Conservation (phyloP, 148 eudicot species). For the Vaccinium macrocarpon region DNA sequence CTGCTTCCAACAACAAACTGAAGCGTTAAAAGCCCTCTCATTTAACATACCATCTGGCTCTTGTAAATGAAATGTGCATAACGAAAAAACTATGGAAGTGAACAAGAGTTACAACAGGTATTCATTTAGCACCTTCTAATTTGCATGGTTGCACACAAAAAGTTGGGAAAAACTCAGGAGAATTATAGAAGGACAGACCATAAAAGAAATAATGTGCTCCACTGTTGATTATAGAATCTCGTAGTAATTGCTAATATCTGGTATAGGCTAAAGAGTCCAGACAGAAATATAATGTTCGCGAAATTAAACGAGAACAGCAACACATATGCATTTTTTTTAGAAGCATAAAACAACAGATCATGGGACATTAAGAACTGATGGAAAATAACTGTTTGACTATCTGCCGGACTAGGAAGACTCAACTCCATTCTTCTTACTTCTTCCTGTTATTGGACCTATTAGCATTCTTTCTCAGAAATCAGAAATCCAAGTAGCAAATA, state of each 20-base stretch:
- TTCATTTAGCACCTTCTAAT: not conserved
- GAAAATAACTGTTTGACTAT: not conserved
- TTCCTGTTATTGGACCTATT: not conserved
- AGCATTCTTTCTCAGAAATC: not conserved
- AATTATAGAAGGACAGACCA: not conserved
- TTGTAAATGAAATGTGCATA: not conserved
- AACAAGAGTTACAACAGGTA: not conserved
- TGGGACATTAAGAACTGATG: not conserved
- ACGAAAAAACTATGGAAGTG: not conserved
- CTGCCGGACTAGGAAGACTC: not conserved
- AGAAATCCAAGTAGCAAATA: not conserved
- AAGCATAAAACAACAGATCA: not conserved
- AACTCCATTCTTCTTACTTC: not conserved
- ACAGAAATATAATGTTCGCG: not conserved
- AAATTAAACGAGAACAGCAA: not conserved
- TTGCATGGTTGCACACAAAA: not conserved
- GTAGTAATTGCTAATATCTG: not conserved
- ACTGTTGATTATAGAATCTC: not conserved
- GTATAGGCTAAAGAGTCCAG: not conserved
- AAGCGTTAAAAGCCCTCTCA: not conserved
- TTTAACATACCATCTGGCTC: not conserved
- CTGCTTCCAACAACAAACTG: constrained; percentile 18
- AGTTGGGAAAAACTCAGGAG: not conserved
- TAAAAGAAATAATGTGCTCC: not conserved
- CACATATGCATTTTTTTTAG: not conserved